These are phyloP conservation scores for Quercus tomentella DNA, from an alignment of 331 rosid genomes.

Conservation along the genomic window DNA sequence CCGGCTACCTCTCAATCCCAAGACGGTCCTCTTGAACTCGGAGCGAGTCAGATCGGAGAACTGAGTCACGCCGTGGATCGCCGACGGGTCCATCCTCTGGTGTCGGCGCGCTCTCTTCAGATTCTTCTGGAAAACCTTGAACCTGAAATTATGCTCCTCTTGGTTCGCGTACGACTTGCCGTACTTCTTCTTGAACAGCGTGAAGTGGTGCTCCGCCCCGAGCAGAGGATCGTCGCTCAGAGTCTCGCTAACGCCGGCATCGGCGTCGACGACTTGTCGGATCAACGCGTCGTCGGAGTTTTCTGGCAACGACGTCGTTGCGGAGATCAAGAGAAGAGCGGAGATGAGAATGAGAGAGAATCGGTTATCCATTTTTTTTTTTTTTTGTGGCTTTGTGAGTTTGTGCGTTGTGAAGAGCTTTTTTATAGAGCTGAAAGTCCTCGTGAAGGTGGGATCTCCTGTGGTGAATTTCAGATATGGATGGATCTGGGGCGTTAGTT, in stretches of 20 bases:
- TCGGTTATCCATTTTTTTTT: constrained; percentile 28
- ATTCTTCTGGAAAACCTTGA: constrained; percentile 58
- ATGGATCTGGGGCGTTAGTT: neutral
- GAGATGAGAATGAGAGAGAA: constrained; percentile 12
- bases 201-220: constrained; percentile 77
- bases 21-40: constrained; percentile 53
- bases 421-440: neutral
- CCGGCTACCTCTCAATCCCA: constrained; percentile 56
- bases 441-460: neutral
- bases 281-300: constrained; percentile 26
- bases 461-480: neutral
- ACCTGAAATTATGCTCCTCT: constrained; percentile 74
- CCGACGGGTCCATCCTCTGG: constrained; percentile 78
- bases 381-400: neutral
- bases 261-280: constrained; percentile 62
- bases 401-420: neutral
- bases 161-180: constrained; percentile 53
- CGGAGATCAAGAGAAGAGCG: constrained; percentile 30
- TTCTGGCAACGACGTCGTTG: constrained; percentile 7
- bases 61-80: constrained; percentile 77
- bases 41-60: constrained; percentile 74
- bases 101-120: constrained; percentile 67
- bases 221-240: constrained; percentile 20
- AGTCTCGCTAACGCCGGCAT: neutral
- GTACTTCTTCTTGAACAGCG: constrained; percentile 54